Evolutionary conservation across 192 early-diverging fungal genomes (phyloP), one percentile per base, ranked within the genome.

Genomic region (Podila clonocystis): DNA sequence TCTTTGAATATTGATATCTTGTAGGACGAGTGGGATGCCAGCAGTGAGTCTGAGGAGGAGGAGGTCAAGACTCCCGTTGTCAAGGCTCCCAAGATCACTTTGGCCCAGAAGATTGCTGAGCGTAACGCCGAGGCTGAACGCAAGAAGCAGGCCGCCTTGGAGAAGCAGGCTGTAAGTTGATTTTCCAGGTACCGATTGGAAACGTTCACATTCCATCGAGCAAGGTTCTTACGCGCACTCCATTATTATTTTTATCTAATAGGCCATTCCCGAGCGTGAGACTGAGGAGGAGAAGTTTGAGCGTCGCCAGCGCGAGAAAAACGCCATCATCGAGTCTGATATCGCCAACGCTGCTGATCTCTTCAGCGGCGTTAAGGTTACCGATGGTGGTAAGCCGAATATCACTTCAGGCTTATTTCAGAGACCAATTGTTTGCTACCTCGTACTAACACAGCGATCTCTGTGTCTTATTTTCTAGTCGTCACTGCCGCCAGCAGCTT

Each of bases 91-190:
- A 77, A 69, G 75, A n/a, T 70, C 22, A 72, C 86, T 50, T 45
- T 91, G 26, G 82, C 85, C 22, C 86, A 91, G 75, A 87, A 86
- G 55, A 92, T 91, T 68, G 90, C 91, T 49, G 89, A 92, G 76
- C 82, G 86, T 26, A 83, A 86, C 62, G 87, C 85, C 29, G 84
- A 84, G 41, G 86, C 87, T 58, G 86, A 87, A 72, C 74, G 67
- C 34, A 87, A 84, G 62, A 74, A 74, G 70, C 78, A 72, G 58
- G 83, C 76, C 11, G 75, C 73, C 2, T 67, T 71, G 62, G 73
- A 67, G n/a, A 75, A 82, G 65, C 55, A 26, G 15, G 77, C 77
- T 61, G 70, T 80, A 73, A 68, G 76, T 72, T 15, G 41, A 3
- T 15, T 45, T 15, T 45, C 41, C 11, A 45, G 41, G 41, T 3